These are phyloP conservation scores for Beta corolliflora DNA, from an alignment of 179 eudicot genomes.

Conservation along the genomic window DNA sequence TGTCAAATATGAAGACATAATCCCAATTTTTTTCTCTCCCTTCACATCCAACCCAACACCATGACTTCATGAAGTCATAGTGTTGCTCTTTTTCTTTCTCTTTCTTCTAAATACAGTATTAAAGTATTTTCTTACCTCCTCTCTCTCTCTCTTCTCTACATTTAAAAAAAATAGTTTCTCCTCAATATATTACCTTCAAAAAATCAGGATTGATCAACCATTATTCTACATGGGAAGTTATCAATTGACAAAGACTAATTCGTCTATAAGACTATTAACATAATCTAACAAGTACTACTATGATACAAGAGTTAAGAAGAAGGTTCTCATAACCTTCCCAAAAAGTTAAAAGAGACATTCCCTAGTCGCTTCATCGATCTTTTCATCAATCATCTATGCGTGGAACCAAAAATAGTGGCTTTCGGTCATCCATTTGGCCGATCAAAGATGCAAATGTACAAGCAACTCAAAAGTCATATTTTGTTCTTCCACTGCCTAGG, in stretches of 20 bases:
- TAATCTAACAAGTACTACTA: not conserved
- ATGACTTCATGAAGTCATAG: too few species aligned
- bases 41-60: too few species aligned
- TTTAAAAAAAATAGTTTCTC: too few species aligned
- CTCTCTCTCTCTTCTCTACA: too few species aligned
- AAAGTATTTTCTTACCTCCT: too few species aligned
- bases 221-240: not conserved
- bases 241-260: not conserved
- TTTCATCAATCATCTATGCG: conserved; percentile 1
- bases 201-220: not conserved
- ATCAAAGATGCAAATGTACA: conserved; percentile 24
- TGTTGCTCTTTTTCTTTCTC: too few species aligned
- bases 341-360: not conserved
- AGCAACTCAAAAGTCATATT: conserved; percentile 65
- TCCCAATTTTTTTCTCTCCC: too few species aligned
- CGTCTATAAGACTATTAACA: not conserved
- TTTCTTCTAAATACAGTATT: too few species aligned
- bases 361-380: not conserved
- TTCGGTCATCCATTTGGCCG: conserved; percentile 18
- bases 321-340: not conserved
- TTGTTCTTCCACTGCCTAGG: conserved; percentile 82
- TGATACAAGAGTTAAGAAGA: not conserved
- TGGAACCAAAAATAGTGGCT: conserved; percentile 5
- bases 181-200: too few species aligned
- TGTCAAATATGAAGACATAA: too few species aligned